Evolutionary conservation across 2,329 filamentous ascomycete species (phyloP), one percentile per base, ranked within the genome.

Genomic region (Trichoderma sp.): DNA sequence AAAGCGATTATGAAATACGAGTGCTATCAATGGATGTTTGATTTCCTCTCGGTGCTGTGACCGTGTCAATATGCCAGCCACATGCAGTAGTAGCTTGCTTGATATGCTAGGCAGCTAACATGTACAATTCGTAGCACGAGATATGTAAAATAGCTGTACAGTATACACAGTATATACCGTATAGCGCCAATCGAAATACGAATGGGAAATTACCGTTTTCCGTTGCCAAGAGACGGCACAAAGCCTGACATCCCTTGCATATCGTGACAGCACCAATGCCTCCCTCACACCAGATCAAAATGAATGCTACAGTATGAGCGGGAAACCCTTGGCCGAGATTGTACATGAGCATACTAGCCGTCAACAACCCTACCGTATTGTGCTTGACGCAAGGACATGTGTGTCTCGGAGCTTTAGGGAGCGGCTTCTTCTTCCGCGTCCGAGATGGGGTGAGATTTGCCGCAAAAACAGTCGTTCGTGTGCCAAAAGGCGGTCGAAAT

Each of bases 201-300:
- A 43, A 2, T 59, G 54, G 39, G n/a, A 66, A 51, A 34, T 24
- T 54, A 5, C 14, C 16, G 6, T 14, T 24, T 1, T n/a, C 28
- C 54, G 24, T 28, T 43, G 13, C 11, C 28, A 5, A 49, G n/a
- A 58, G 37, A 13, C n/a, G 34, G 28, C 28, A 14, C 13, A 13
- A 16, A 13, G n/a, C n/a, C 37, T 46, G 54, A 24, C 11, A 34
- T 26, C 54, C 63, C 63, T 66, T 59, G 54, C 63, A 37, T 59
- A 21, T 32, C 54, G 39, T 11, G 24, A 21, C n/a, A 24, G 28
- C 39, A 37, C n/a, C 21, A 66, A 11, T 21, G 13, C 39, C 18
- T 66, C 51, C 51, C 26, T 26, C 10, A 7, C 34, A 24, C 11
- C 14, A 14, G 18, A 4, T 18, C 13, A 30, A 7, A 55, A 21